Evolutionary conservation across 345 rosid species (phyloP).

Genomic region (Gossypium mustelinum): DNA sequence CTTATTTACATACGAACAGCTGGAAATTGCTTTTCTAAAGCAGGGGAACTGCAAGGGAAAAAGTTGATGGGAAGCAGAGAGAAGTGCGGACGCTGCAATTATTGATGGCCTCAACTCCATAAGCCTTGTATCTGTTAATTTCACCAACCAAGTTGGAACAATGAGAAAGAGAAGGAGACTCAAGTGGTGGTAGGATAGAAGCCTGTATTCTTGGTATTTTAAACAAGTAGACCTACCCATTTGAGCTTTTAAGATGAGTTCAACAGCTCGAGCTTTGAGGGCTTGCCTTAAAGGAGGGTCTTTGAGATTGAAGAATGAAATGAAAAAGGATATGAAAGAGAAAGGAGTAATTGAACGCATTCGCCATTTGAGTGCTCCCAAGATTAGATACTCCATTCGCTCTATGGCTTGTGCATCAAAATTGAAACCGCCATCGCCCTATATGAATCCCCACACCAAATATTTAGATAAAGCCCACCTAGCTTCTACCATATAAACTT

Average conservation of each 20-base stretch:
- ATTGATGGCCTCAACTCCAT: slow-evolving; percentile 74
- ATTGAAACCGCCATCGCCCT: slow-evolving; percentile 38
- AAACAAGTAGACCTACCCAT: slow-evolving; percentile 34
- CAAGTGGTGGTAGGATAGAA: background rate
- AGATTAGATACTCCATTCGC: slow-evolving; percentile 65
- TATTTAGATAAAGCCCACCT: background rate
- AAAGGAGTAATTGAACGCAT: slow-evolving; percentile 90
- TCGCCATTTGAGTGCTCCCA: slow-evolving; percentile 86
- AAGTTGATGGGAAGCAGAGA: slow-evolving; percentile 51
- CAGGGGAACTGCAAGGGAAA: slow-evolving; percentile 45
- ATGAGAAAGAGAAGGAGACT: background rate
- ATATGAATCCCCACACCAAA: background rate
- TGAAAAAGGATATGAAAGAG: slow-evolving; percentile 59
- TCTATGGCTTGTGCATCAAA: slow-evolving; percentile 54
- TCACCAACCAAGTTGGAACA: background rate
- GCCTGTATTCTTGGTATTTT: background rate
- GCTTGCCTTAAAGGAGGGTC: slow-evolving; percentile 43
- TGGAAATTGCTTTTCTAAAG: slow-evolving; percentile 39
- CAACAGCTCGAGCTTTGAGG: slow-evolving; percentile 49
- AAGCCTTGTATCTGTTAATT: slow-evolving; percentile 43
- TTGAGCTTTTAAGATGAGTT: slow-evolving; percentile 61
- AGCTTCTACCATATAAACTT: background rate
- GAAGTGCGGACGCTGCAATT: slow-evolving; percentile 66
- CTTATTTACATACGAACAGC: slow-evolving; percentile 60
- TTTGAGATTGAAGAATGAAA: slow-evolving; percentile 45